Base-by-base conservation (phyloP, 257 asterid genomes). In the Fraxinus cuspidata region DNA sequence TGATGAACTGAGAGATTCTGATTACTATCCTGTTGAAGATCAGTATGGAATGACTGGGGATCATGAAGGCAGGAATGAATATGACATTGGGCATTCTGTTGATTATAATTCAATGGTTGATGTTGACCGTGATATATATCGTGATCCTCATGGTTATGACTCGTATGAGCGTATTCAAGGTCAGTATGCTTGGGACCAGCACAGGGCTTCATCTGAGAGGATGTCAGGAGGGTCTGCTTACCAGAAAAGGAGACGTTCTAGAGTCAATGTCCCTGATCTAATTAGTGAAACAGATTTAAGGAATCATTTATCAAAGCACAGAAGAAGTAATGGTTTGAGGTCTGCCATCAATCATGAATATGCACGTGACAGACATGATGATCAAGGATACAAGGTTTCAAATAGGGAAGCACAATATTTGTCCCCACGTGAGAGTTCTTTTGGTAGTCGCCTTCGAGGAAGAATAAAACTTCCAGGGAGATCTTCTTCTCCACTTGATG, bases 391-490 rank as follows among this genome's bases (percentile, higher is more conserved):
- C 83, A 88, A 70, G 75, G 83, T 81, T 73, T 71, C 72, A 16
- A 84, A 72, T 49, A 79, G 90, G 74, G 94, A 87, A 56, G 76
- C 71, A 42, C 85, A 68, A 38, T 42, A 42, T 42, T 42, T 42
- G 16, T 18, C 49, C 49, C 82, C 77, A 40, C 87, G 65, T 51
- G 97, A 90, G 66, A 83, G 75, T 79, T 81, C 94, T 77, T 69
- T 87, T 67, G 80, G 94, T 75, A 84, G 90, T 75, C 95, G 96
- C 70, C 91, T 94, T 80, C 85, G 85, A 25, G 98, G 98, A 75
- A 88, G 98, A 81, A 90, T 94, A 70, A 80, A 80, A 70, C 76
- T 90, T 74, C 97, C 97, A n/a, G 85, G 81, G 35, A 82, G 88
- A 81, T 88, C 94, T 7, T 68, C 85, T 15, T 83, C 93, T 73